A percentile compares a stretch with the other conserved stretches of the same genome.
Evolutionary conservation across 1,284 basidiomycete species (phyloP).

Genomic region (Apiotrichum montevideense): DNA sequence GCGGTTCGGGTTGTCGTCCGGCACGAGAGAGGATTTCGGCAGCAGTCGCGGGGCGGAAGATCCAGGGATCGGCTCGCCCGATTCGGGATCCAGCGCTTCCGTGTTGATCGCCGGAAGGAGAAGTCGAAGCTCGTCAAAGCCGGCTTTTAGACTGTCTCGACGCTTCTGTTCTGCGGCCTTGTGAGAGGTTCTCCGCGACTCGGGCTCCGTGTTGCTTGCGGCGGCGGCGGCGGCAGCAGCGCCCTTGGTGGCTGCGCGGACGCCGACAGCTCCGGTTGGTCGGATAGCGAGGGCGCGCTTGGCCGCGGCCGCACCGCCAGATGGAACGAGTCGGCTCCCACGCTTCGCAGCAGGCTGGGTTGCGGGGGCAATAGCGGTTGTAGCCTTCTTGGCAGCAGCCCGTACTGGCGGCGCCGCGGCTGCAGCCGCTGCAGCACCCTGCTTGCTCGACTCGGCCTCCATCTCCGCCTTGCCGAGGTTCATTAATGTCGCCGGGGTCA

Average conservation of each 20-base stretch:
- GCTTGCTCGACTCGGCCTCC: background rate
- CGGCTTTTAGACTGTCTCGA: slow-evolving; percentile 88
- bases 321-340: slow-evolving; percentile 14
- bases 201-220: slow-evolving; percentile 30
- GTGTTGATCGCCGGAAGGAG: slow-evolving; percentile 74
- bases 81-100: slow-evolving; percentile 62
- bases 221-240: slow-evolving; percentile 28
- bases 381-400: slow-evolving; percentile 11
- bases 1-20: slow-evolving; percentile 81
- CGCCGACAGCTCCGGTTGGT: slow-evolving; percentile 29
- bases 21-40: slow-evolving; percentile 61
- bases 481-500: slow-evolving; percentile 81
- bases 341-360: slow-evolving; percentile 7
- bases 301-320: slow-evolving; percentile 15
- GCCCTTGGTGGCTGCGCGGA: slow-evolving; percentile 33
- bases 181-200: slow-evolving; percentile 70
- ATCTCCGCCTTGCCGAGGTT: slow-evolving; percentile 55
- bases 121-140: slow-evolving; percentile 86
- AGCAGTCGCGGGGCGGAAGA: slow-evolving; percentile 77
- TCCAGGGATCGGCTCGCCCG: slow-evolving; percentile 66
- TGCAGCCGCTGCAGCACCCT: background rate
- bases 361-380: slow-evolving; percentile 4
- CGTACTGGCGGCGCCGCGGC: slow-evolving; percentile 4
- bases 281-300: slow-evolving; percentile 37
- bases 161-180: slow-evolving; percentile 97